Percentiles rank a stretch among this genome's conserved stretches.
Evolutionary conservation across 1,284 basidiomycete genomes (phyloP).

Genomic region (Somion occarium): DNA sequence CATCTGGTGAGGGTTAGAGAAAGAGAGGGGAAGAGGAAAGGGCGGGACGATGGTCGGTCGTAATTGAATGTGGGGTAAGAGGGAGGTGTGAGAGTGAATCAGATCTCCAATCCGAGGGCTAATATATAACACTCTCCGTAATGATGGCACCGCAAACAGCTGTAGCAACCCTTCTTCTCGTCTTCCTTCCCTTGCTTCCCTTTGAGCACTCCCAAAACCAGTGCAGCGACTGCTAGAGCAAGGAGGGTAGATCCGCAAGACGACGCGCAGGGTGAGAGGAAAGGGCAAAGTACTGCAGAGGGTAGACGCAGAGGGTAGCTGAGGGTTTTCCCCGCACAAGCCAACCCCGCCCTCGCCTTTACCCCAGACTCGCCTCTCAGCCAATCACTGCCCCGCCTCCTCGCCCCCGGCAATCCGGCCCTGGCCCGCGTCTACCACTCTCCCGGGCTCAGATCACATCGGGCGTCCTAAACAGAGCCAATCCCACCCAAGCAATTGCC

Average conservation of each 20-base stretch:
- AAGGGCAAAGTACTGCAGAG: neutral
- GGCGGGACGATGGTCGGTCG: neutral
- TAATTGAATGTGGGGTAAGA: slow-evolving; percentile 6
- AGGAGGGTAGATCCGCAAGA: too few relatives aligned
- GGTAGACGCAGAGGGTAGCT: neutral
- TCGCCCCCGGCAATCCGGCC: neutral
- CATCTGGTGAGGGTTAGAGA: slow-evolving; percentile 1
- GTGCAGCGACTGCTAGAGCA: too few relatives aligned
- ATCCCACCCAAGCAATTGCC: neutral
- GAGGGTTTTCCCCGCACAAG: neutral
- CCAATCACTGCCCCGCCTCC: neutral
- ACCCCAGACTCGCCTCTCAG: neutral
- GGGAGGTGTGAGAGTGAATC: slow-evolving; percentile 7
- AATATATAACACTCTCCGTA: slow-evolving; percentile 2
- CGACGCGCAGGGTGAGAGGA: too few relatives aligned
- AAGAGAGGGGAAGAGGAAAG: neutral
- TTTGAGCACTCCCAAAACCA: too few relatives aligned
- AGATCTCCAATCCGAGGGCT: neutral
- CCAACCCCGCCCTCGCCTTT: neutral
- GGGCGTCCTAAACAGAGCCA: neutral
- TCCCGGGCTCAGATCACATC: neutral
- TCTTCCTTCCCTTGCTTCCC: neutral
- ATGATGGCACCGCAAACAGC: neutral
- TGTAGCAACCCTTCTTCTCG: neutral
- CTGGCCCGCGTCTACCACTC: neutral